A percentile compares a stretch with the other conserved stretches of the same genome.
Conservation (phyloP, 2,329 filamentous ascomycete species). For the Microsporum ferrugineum region DNA sequence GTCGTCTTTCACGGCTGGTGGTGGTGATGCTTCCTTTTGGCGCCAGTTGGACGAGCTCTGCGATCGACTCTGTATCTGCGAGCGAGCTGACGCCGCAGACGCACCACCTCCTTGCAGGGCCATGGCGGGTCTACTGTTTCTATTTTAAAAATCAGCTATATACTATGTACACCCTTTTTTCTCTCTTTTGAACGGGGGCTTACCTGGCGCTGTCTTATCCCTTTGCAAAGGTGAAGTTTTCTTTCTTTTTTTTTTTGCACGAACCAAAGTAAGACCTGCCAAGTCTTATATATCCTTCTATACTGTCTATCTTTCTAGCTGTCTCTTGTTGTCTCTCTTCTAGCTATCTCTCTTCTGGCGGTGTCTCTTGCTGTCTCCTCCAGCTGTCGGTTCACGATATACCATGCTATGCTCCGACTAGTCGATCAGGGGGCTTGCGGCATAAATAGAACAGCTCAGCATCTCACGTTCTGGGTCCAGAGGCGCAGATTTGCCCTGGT, state of each 20-base stretch:
- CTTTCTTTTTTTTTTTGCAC: too few relatives aligned
- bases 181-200: background rate
- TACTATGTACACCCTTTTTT: background rate
- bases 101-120: background rate
- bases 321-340: background rate
- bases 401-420: too few relatives aligned
- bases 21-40: background rate
- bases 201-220: background rate
- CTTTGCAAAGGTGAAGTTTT: background rate
- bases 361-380: too few relatives aligned
- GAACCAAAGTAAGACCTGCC: background rate
- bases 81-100: too few relatives aligned
- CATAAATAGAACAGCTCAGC: background rate
- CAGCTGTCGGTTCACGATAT: too few relatives aligned
- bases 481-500: background rate
- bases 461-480: background rate
- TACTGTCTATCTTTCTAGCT: too few relatives aligned
- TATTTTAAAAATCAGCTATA: background rate
- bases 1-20: background rate
- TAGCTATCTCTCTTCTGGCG: background rate
- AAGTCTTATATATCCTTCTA: background rate
- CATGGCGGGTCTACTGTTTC: background rate
- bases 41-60: conserved; percentile 4
- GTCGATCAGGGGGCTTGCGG: background rate
- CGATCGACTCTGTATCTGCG: background rate